Percentiles rank a stretch among this genome's conserved stretches.
Evolutionary conservation across 768 basidiomycete genomes (phyloP).

Genomic region (Udeniomyces megalosporus): DNA sequence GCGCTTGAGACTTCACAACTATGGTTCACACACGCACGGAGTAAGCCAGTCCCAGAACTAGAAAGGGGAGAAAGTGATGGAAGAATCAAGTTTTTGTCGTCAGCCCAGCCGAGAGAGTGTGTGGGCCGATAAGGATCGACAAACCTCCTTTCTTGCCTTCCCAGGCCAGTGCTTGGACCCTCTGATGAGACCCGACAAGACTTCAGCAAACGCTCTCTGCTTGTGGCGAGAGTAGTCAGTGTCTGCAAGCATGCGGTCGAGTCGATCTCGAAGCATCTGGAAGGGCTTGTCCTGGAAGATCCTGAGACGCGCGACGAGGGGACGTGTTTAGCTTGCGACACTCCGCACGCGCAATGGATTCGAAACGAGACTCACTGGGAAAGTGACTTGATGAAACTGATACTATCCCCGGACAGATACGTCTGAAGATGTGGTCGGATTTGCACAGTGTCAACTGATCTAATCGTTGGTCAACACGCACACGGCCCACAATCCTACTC

Average conservation of each 20-base stretch:
- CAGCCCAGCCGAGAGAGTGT: no score
- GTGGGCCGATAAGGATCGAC: no score
- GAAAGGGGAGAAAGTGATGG: no score
- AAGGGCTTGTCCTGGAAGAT: not conserved
- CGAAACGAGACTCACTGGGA: slow-evolving; percentile 49
- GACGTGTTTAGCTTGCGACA: no score
- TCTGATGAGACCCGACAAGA: slow-evolving; percentile 56
- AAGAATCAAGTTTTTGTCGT: no score
- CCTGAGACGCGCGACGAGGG: no score
- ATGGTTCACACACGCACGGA: slow-evolving; percentile 27
- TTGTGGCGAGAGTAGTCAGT: slow-evolving; percentile 45
- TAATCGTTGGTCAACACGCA: no score
- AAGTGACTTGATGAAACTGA: slow-evolving; percentile 34
- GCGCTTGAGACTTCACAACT: not conserved
- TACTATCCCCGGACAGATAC: slow-evolving; percentile 17
- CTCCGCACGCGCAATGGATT: slow-evolving; percentile 38
- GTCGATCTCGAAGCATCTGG: slow-evolving; percentile 37
- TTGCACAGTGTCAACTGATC: no score
- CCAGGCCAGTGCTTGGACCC: slow-evolving; percentile 76
- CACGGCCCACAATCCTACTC: no score
- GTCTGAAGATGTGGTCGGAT: no score
- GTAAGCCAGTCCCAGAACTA: slow-evolving; percentile 62
- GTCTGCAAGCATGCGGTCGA: slow-evolving; percentile 49
- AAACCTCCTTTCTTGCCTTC: slow-evolving; percentile 34
- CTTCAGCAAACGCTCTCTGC: slow-evolving; percentile 70